Evolutionary conservation across 805 yeast species (phyloP).

Genomic region (Zygotorulaspora florentina): DNA sequence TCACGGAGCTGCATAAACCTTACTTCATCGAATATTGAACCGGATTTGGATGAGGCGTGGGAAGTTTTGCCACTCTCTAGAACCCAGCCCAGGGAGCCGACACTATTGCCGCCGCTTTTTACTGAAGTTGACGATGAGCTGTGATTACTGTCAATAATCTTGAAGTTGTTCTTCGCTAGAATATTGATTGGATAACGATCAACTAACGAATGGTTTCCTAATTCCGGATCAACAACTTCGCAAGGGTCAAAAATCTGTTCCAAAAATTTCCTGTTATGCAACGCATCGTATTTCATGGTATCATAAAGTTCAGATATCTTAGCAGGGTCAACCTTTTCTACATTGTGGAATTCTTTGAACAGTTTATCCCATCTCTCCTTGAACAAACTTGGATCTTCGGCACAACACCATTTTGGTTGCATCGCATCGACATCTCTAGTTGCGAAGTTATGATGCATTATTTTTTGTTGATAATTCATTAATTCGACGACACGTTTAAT

Average conservation of each 20-base stretch:
- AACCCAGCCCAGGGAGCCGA: constrained; percentile 75
- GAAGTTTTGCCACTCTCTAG: constrained; percentile 40
- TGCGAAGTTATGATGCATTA: constrained; percentile 77
- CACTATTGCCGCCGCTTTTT: constrained; percentile 31
- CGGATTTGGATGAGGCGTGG: constrained; percentile 22
- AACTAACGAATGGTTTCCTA: constrained; percentile 45
- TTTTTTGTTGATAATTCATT: constrained; percentile 83
- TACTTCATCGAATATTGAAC: constrained; percentile 68
- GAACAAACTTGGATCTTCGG: constrained; percentile 86
- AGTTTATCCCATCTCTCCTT: constrained; percentile 96
- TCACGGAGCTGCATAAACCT: constrained; percentile 80
- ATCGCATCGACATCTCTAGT: constrained; percentile 60
- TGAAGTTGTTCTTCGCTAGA: constrained; percentile 71
- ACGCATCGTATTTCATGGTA: constrained; percentile 97
- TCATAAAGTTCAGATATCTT: constrained; percentile 95
- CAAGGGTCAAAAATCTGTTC: constrained; percentile 75
- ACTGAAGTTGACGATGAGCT: constrained; percentile 12
- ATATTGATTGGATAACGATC: constrained; percentile 71
- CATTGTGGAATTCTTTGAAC: constrained; percentile 84
- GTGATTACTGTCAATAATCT: constrained; percentile 42
- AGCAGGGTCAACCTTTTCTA: constrained; percentile 96
- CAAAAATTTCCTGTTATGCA: constrained; percentile 87
- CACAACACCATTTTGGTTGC: constrained; percentile 91
- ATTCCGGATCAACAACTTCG: constrained; percentile 28
- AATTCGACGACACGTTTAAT: constrained; percentile 90